Conservation (phyloP, 1,139 yeast genomes). For the Zygosaccharomyces sapae region DNA sequence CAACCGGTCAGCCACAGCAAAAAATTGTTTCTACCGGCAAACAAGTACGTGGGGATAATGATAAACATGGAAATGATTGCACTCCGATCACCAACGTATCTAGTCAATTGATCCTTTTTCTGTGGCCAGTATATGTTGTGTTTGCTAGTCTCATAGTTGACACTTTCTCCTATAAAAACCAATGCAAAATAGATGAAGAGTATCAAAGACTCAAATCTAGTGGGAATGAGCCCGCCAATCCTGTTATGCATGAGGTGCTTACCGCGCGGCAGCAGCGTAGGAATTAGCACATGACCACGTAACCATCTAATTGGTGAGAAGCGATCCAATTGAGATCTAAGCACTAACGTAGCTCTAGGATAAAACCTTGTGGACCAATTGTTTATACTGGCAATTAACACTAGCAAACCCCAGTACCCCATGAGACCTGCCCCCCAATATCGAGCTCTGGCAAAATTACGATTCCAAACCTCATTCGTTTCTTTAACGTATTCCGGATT, state of each 20-base stretch:
- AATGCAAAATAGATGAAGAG: conserved; percentile 43
- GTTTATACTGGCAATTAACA: conserved; percentile 9
- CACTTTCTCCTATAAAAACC: conserved; percentile 41
- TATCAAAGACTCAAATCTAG: conserved; percentile 51
- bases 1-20: conserved; percentile 61
- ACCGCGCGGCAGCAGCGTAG: conserved; percentile 1
- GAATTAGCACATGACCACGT: not conserved
- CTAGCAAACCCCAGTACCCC: conserved; percentile 17
- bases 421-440: conserved; percentile 16
- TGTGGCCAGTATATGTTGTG: conserved; percentile 37
- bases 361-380: not conserved
- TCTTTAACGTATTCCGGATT: not conserved
- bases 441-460: conserved; percentile 11
- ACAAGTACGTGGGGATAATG: conserved; percentile 47
- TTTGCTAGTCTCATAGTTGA: conserved; percentile 40
- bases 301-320: conserved; percentile 29
- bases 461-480: conserved; percentile 7
- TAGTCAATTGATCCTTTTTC: conserved; percentile 39
- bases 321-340: not conserved
- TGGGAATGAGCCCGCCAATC: conserved; percentile 42
- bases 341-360: conserved; percentile 2
- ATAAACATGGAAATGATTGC: conserved; percentile 45
- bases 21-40: conserved; percentile 62
- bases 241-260: not conserved
- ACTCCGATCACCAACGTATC: conserved; percentile 43